These are phyloP conservation scores for Cunninghamia lanceolata DNA, from an alignment of 75 land plant genomes.

Conservation along the genomic window DNA sequence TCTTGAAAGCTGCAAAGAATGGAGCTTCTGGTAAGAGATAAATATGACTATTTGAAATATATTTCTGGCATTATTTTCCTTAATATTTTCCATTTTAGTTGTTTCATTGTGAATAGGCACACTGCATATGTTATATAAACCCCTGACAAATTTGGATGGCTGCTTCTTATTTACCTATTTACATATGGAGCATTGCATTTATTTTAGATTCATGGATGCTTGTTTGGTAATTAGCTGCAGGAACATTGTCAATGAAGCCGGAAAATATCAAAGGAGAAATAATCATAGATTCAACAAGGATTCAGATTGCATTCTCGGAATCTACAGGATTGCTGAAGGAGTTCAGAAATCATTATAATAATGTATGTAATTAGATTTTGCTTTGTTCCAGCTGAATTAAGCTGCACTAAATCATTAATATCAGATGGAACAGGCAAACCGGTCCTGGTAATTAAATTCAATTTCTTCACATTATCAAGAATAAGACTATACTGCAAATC, in stretches of 20 bases:
- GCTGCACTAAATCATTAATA: not conserved
- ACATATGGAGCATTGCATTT: not conserved
- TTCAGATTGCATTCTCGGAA: not conserved
- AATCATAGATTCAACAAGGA: not conserved
- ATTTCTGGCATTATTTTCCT: not conserved
- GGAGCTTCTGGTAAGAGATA: not conserved
- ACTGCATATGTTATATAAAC: not conserved
- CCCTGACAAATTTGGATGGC: not conserved
- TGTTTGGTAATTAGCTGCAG: not conserved
- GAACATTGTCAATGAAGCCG: slow-evolving; percentile 3
- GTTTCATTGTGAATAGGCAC: not conserved
- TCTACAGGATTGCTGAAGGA: not conserved
- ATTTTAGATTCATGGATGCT: not conserved
- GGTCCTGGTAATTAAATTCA: not conserved
- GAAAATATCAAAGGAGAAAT: not conserved
- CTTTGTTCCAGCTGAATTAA: not conserved
- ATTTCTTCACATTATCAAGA: not conserved
- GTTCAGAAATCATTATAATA: not conserved
- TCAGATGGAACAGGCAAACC: not conserved
- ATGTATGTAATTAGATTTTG: not conserved
- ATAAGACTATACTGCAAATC: not conserved
- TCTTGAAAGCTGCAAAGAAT: not conserved
- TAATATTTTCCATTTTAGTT: not conserved
- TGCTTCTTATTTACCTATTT: not conserved
- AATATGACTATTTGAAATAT: not conserved